Percentiles rank a stretch among this genome's conserved stretches.
Evolutionary conservation across 2,329 filamentous ascomycete species (phyloP).

Genomic region (Microcyclospora pomicola): DNA sequence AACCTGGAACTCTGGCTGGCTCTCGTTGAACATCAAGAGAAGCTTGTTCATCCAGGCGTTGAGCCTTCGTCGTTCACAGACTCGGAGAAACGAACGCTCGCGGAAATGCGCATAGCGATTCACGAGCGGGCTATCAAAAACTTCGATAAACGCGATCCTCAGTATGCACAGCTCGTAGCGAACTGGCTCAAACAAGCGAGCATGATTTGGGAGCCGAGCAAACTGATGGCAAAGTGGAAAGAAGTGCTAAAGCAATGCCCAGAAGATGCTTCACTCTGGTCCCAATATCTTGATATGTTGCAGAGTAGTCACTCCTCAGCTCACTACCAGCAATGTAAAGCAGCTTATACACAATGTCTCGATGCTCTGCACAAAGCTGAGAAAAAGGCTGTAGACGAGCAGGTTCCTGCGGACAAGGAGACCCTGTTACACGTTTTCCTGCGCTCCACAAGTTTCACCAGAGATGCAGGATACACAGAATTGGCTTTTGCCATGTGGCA

Average conservation of each 20-base stretch:
- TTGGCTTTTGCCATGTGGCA: constrained; percentile 73
- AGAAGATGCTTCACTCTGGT: constrained; percentile 54
- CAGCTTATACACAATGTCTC: constrained; percentile 46
- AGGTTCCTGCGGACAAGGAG: constrained; percentile 16
- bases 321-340: constrained; percentile 51
- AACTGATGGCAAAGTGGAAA: constrained; percentile 51
- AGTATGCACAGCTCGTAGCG: constrained; percentile 48
- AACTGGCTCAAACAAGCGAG: constrained; percentile 60
- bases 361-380: constrained; percentile 3
- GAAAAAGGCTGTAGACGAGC: background rate
- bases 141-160: constrained; percentile 28
- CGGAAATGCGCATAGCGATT: constrained; percentile 67
- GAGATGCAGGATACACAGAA: constrained; percentile 67
- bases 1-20: constrained; percentile 62
- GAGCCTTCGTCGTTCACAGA: constrained; percentile 36
- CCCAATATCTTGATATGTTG: constrained; percentile 53
- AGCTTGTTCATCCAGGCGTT: constrained; percentile 41
- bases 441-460: constrained; percentile 57
- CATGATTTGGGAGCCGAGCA: constrained; percentile 57
- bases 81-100: constrained; percentile 53
- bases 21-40: constrained; percentile 66
- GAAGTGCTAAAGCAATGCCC: constrained; percentile 43
- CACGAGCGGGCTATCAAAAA: constrained; percentile 63
- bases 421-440: constrained; percentile 58
- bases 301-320: constrained; percentile 56